A percentile compares a stretch with the other conserved stretches of the same genome.
Evolutionary conservation across 169 alveolate species (phyloP).

Genomic region (Cryptosporidium canis): DNA sequence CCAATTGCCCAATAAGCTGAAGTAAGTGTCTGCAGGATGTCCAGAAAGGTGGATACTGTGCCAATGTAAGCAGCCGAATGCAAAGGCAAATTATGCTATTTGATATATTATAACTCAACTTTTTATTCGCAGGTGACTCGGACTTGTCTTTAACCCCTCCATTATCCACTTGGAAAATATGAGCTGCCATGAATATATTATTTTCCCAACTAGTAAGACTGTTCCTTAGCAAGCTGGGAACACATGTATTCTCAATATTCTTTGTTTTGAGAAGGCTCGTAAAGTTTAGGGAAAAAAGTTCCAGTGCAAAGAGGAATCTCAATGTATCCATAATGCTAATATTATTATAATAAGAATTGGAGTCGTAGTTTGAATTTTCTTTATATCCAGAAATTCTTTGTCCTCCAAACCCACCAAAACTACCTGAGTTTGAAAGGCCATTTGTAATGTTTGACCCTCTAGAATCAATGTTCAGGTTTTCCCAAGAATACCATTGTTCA

Average conservation of each 20-base stretch:
- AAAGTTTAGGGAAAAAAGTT: conserved; percentile 47
- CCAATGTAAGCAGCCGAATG: conserved; percentile 33
- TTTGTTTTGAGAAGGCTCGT: conserved; percentile 26
- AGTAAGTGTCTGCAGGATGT: conserved; percentile 60
- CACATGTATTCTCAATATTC: conserved; percentile 30
- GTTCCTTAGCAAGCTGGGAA: conserved; percentile 33
- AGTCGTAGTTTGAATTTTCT: conserved; percentile 22
- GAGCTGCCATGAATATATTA: conserved; percentile 46
- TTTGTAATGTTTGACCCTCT: background rate
- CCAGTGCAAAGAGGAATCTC: conserved; percentile 60
- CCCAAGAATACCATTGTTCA: conserved; percentile 74
- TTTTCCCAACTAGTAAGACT: conserved; percentile 65
- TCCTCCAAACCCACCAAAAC: background rate
- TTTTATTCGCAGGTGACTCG: background rate
- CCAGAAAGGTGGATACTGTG: conserved; percentile 71
- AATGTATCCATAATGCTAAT: conserved; percentile 55
- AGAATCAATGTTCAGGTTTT: conserved; percentile 37
- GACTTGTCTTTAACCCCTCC: background rate
- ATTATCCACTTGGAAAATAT: conserved; percentile 26
- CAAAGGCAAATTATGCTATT: conserved; percentile 66
- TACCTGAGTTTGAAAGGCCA: background rate
- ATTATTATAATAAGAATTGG: conserved; percentile 7
- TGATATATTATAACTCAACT: conserved; percentile 5
- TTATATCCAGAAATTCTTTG: background rate
- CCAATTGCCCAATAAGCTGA: conserved; percentile 58